Conservation (phyloP, 768 basidiomycete species). For the Grammothele lineata region DNA sequence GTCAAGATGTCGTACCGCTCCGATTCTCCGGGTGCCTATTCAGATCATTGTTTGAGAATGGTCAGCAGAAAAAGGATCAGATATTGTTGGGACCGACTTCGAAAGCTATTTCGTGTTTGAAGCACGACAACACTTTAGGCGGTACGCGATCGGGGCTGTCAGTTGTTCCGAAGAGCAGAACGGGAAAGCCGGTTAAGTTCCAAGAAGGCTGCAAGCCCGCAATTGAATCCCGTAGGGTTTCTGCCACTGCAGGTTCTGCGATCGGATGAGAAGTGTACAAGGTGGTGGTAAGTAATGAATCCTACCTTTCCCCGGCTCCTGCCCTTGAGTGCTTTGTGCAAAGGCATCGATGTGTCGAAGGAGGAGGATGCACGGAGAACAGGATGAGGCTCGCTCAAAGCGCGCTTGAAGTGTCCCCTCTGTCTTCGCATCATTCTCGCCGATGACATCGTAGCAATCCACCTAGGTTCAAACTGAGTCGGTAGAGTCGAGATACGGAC, state of each 20-base stretch:
- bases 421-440: conserved; percentile 72
- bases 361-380: conserved; percentile 82
- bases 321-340: conserved; percentile 57
- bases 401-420: conserved; percentile 67
- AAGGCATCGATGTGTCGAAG: conserved; percentile 81
- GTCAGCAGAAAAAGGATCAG: not conserved
- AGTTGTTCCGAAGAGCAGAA: conserved; percentile 72
- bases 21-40: conserved; percentile 77
- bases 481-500: too few species aligned
- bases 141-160: conserved; percentile 64
- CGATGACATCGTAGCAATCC: conserved; percentile 79
- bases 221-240: conserved; percentile 60
- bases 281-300: not conserved
- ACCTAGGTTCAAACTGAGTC: too few species aligned
- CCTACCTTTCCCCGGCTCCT: conserved; percentile 63
- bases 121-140: conserved; percentile 55
- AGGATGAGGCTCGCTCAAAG: conserved; percentile 72
- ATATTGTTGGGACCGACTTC: too few species aligned
- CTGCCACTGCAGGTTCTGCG: conserved; percentile 56
- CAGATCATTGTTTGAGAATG: not conserved
- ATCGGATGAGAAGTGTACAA: not conserved
- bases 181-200: conserved; percentile 62
- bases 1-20: conserved; percentile 64
- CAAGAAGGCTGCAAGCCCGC: conserved; percentile 51
- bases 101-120: conserved; percentile 82